A percentile compares a stretch with the other conserved stretches of the same genome.
phyloP scores from a whole-genome alignment of 345 rosid species.

The Gossypium australe region DNA sequence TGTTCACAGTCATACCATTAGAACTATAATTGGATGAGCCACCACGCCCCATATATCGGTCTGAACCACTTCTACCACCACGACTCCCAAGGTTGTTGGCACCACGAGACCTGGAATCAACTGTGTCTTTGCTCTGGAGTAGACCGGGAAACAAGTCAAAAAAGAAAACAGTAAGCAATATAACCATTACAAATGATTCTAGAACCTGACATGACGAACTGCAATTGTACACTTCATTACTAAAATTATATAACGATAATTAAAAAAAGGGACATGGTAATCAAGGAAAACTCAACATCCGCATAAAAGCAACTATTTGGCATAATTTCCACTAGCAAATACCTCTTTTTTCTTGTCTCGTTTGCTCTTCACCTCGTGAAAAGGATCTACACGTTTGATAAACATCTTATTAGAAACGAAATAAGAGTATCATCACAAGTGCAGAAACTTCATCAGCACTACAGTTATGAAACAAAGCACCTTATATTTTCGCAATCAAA shows the following conservation, averaged over 20 bases:
- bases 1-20: slow-evolving; percentile 44
- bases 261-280: not conserved
- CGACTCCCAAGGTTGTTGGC: slow-evolving; percentile 46
- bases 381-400: slow-evolving; percentile 59
- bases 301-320: not conserved
- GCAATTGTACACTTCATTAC: too few species aligned
- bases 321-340: slow-evolving; percentile 14
- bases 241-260: too few species aligned
- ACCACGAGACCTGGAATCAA: slow-evolving; percentile 62
- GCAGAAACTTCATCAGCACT: not conserved
- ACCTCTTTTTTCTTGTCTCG: slow-evolving; percentile 94
- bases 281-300: not conserved
- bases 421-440: not conserved
- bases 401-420: slow-evolving; percentile 13
- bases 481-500: not conserved
- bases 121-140: slow-evolving; percentile 65
- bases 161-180: not conserved
- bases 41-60: slow-evolving; percentile 60
- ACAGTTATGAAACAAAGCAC: not conserved
- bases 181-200: too few species aligned
- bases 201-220: not conserved
- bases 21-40: slow-evolving; percentile 39
- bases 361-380: slow-evolving; percentile 94
- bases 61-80: slow-evolving; percentile 64
- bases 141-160: slow-evolving; percentile 17